Evolutionary conservation across 176 grass and related monocot genomes (phyloP).

Genomic region (Bonia amplexicaulis): DNA sequence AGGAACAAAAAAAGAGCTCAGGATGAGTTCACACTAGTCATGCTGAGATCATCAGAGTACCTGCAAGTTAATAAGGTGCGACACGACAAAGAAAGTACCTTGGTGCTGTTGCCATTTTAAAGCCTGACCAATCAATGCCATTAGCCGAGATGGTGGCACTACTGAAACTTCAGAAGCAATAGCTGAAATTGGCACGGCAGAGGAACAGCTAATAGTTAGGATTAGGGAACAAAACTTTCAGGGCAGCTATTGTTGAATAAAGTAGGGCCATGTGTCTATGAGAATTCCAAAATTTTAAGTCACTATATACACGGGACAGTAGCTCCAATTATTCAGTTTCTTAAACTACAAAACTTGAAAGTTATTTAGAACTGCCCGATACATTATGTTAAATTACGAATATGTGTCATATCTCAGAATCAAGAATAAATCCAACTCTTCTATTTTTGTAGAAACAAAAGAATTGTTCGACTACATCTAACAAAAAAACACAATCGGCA

Average conservation of each 20-base stretch:
- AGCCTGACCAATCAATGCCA: slow-evolving; percentile 96
- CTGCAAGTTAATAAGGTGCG: background rate
- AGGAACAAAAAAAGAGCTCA: slow-evolving; percentile 17
- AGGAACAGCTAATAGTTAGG: background rate
- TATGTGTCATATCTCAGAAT: slow-evolving; percentile 6
- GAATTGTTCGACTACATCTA: background rate
- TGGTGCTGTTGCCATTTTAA: slow-evolving; percentile 99
- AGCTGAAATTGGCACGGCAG: slow-evolving; percentile 43
- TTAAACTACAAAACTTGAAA: background rate
- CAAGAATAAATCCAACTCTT: background rate
- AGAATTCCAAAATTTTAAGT: background rate
- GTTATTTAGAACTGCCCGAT: background rate
- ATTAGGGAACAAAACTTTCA: background rate
- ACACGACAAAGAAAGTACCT: slow-evolving; percentile 43
- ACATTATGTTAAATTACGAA: background rate
- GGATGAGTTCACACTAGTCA: slow-evolving; percentile 11
- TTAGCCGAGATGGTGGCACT: slow-evolving; percentile 85
- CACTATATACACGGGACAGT: background rate
- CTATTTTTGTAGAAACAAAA: background rate
- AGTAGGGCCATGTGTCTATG: background rate
- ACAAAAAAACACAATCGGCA: slow-evolving; percentile 23
- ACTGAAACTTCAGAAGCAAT: slow-evolving; percentile 95
- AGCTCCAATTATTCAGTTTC: background rate
- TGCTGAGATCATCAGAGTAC: background rate
- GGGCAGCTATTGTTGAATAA: slow-evolving; percentile 3